These are phyloP conservation scores for Hyaloscypha bicolor DNA, from an alignment of 495 filamentous ascomycete species.

Conservation along the genomic window DNA sequence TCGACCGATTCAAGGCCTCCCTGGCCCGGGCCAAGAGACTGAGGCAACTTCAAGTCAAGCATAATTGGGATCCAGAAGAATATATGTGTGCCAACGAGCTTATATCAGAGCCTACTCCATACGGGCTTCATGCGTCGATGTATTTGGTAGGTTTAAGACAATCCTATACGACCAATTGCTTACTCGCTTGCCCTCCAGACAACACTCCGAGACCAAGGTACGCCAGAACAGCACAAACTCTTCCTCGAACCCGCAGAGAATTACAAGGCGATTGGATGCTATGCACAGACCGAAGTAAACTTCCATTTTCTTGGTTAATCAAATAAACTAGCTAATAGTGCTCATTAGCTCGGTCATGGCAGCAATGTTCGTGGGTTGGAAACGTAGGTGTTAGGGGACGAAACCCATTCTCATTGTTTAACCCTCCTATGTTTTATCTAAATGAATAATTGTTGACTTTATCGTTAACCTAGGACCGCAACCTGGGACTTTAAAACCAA, in stretches of 20 bases:
- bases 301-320: not conserved
- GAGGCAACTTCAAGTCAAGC: conserved; percentile 59
- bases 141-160: conserved; percentile 47
- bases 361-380: conserved; percentile 75
- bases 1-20: conserved; percentile 64
- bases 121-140: conserved; percentile 68
- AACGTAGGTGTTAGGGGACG: conserved; percentile 39
- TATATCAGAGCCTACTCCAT: conserved; percentile 67
- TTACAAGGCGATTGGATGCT: conserved; percentile 73
- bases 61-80: conserved; percentile 67
- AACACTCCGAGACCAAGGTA: conserved; percentile 70
- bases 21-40: conserved; percentile 66
- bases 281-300: conserved; percentile 67
- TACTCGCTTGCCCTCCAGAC: conserved; percentile 40
- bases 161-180: conserved; percentile 14
- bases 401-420: too few relatives aligned
- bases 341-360: conserved; percentile 60
- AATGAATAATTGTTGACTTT: not conserved
- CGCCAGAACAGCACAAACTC: conserved; percentile 66
- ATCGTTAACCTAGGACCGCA: conserved; percentile 44
- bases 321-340: not conserved
- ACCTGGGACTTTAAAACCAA: conserved; percentile 69
- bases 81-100: conserved; percentile 59
- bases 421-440: too few relatives aligned
- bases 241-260: conserved; percentile 65